These are phyloP conservation scores for Brasenia schreberi DNA, from an alignment of 164 flowering plant species.

Conservation along the genomic window DNA sequence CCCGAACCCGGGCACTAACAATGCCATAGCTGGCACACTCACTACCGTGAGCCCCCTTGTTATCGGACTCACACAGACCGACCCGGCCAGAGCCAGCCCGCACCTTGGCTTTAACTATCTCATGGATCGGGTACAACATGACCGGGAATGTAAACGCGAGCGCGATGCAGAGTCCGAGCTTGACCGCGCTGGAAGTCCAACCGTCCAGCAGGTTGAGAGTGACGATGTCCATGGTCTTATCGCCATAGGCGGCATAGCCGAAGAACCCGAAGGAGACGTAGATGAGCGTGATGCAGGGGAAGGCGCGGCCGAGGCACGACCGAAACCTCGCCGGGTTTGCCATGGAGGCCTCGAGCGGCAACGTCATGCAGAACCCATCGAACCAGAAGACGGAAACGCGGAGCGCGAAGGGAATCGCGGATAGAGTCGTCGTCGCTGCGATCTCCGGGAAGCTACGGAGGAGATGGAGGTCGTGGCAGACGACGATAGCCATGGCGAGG, in stretches of 20 bases:
- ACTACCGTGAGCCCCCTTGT: constrained; percentile 7
- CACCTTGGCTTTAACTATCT: constrained; percentile 14
- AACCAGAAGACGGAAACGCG: constrained; percentile 26
- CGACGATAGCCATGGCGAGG: constrained; percentile 17
- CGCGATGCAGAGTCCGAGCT: constrained; percentile 19
- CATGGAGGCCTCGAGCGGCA: constrained; percentile 19
- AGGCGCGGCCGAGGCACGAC: constrained; percentile 8
- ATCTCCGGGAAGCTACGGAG: constrained; percentile 4
- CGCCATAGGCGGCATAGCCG: constrained; percentile 22
- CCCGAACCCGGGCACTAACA: constrained; percentile 18
- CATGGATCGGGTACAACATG: constrained; percentile 23
- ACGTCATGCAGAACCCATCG: constrained; percentile 20
- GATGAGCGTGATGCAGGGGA: constrained; percentile 9
- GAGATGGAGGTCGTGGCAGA: constrained; percentile 12
- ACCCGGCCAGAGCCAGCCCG: not conserved
- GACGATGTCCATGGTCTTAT: constrained; percentile 16
- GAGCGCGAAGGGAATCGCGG: constrained; percentile 11
- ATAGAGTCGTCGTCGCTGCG: constrained; percentile 5
- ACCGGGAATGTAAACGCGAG: constrained; percentile 16
- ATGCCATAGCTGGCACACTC: constrained; percentile 10
- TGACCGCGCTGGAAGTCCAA: constrained; percentile 17
- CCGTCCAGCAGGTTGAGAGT: constrained; percentile 19
- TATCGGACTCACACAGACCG: not conserved
- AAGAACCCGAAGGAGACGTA: constrained; percentile 16
- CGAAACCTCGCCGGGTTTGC: constrained; percentile 9